Evolutionary conservation across 495 filamentous ascomycete genomes (phyloP).

Genomic region (Penicilliopsis zonata): DNA sequence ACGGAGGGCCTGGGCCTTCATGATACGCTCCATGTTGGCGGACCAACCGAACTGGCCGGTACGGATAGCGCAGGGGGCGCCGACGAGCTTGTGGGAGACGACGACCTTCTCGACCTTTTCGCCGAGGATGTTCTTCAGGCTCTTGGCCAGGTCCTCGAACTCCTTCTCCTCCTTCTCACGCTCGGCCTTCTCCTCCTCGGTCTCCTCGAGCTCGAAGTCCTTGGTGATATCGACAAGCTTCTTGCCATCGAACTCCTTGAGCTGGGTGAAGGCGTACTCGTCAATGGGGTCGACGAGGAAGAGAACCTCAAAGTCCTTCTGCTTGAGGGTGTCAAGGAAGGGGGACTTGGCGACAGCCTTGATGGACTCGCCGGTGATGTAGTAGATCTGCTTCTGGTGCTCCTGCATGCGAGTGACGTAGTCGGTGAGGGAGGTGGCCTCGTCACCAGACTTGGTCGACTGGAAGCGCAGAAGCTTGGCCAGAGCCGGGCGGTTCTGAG

Average conservation of each 20-base stretch:
- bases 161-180: conserved; percentile 98
- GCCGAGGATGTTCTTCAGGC: conserved; percentile 95
- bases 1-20: conserved; percentile 99
- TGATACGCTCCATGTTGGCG: conserved; percentile 99
- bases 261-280: conserved; percentile 99
- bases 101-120: conserved; percentile 99
- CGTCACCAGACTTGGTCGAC: conserved; percentile 97
- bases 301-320: conserved; percentile 98
- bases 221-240: conserved; percentile 99
- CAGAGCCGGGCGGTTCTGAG: conserved; percentile 85
- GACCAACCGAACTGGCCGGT: conserved; percentile 99
- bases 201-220: conserved; percentile 99
- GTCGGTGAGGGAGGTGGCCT: conserved; percentile 85
- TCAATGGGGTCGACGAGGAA: conserved; percentile 99
- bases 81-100: conserved; percentile 94
- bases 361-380: conserved; percentile 99
- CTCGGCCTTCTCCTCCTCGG: conserved; percentile 95
- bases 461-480: conserved; percentile 98
- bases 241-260: conserved; percentile 99
- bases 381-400: conserved; percentile 99
- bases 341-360: conserved; percentile 97
- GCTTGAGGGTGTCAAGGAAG: conserved; percentile 98
- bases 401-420: conserved; percentile 98
- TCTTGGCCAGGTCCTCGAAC: conserved; percentile 85
- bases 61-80: conserved; percentile 94